Conservation (phyloP, 805 yeast genomes). For the Nakazawaea ernobii region DNA sequence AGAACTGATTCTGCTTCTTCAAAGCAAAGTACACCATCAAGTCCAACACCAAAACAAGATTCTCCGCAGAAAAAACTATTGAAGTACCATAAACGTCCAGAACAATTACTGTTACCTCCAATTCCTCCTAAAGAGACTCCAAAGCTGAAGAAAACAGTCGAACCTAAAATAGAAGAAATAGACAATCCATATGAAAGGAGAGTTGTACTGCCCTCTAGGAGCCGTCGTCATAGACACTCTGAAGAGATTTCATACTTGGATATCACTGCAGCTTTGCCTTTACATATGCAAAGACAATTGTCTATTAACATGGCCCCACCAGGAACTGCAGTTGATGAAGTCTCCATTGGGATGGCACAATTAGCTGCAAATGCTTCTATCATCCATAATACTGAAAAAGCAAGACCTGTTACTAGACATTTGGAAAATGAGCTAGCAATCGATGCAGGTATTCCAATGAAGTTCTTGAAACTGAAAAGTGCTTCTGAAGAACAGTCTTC, state of each 20-base stretch:
- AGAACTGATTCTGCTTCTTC: constrained; percentile 12
- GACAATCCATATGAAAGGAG: constrained; percentile 2
- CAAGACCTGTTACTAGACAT: constrained; percentile 4
- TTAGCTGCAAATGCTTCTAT: constrained; percentile 3
- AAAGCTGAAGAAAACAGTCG: not conserved
- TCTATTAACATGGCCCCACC: constrained; percentile 17
- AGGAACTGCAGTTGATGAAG: constrained; percentile 13
- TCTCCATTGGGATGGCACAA: constrained; percentile 5
- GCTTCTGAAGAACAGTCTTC: not conserved
- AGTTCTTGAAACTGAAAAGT: constrained; percentile 1
- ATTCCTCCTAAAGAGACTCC: not conserved
- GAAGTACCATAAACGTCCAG: not conserved
- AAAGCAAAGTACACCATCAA: not conserved
- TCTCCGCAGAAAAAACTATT: not conserved
- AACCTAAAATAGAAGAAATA: not conserved
- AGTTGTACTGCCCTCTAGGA: not conserved
- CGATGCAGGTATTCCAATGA: constrained; percentile 9
- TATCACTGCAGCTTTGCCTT: constrained; percentile 7
- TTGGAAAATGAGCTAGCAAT: constrained; percentile 1
- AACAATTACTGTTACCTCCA: not conserved
- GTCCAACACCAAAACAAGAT: not conserved
- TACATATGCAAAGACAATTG: constrained; percentile 8
- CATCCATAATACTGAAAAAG: not conserved
- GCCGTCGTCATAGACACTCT: constrained; percentile 1
- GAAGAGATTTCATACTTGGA: not conserved